Percentiles rank a stretch among this genome's conserved stretches.
These are phyloP conservation scores for Magnolia officinalis DNA, from an alignment of 164 flowering plant species.

Conservation along the genomic window DNA sequence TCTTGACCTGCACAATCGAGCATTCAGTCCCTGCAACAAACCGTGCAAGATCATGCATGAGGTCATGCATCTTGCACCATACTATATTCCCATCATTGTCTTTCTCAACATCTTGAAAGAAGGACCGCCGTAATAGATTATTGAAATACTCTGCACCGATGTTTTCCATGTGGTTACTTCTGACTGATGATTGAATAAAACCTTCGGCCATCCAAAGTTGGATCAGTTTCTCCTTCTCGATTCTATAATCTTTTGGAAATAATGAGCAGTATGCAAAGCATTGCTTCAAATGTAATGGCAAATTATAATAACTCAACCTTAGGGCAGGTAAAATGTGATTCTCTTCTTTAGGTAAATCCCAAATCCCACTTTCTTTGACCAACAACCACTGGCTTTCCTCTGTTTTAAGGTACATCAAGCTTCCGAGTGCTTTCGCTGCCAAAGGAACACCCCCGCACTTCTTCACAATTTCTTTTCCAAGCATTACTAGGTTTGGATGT, in stretches of 20 bases:
- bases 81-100: conserved; percentile 1
- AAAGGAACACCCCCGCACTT: conserved; percentile 16
- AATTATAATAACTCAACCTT: conserved; percentile 13
- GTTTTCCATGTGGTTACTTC: conserved; percentile 6
- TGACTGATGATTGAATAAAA: conserved; percentile 1
- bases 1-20: neutral
- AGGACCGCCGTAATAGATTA: conserved; percentile 3
- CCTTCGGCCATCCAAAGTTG: conserved; percentile 23
- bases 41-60: conserved; percentile 12
- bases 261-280: conserved; percentile 19
- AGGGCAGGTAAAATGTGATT: conserved; percentile 12
- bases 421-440: too few species aligned
- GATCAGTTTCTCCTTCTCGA: conserved; percentile 9
- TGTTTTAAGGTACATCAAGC: too few species aligned
- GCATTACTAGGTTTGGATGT: neutral
- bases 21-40: neutral
- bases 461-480: conserved; percentile 6
- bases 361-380: too few species aligned
- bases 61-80: conserved; percentile 11
- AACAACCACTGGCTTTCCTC: too few species aligned
- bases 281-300: conserved; percentile 18
- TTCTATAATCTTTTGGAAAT: conserved; percentile 12
- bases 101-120: conserved; percentile 2
- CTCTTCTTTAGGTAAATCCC: neutral
- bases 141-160: conserved; percentile 1